Conservation (phyloP, 495 filamentous ascomycete species). For the Hypoxylon fuscum region DNA sequence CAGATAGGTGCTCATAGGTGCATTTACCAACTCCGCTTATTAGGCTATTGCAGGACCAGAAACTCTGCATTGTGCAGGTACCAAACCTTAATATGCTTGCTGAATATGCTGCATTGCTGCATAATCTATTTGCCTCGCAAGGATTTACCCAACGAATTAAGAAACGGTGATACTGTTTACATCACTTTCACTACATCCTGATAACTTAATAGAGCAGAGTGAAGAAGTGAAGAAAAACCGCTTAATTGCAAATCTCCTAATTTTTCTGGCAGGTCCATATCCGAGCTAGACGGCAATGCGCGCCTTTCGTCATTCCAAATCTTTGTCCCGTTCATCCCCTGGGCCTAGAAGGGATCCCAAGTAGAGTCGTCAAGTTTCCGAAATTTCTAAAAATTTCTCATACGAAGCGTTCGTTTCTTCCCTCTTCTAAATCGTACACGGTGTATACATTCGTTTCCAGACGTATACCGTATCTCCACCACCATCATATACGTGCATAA, state of each 20-base stretch:
- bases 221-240: not conserved
- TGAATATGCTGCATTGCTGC: too few species aligned
- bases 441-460: constrained; percentile 23
- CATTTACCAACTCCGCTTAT: not conserved
- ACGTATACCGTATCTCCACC: not conserved
- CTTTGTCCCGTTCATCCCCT: constrained; percentile 7
- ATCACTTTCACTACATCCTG: too few species aligned
- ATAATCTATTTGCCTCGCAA: too few species aligned
- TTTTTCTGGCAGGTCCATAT: too few species aligned
- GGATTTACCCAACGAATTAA: too few species aligned
- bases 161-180: too few species aligned
- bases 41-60: not conserved
- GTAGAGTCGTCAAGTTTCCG: constrained; percentile 16
- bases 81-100: not conserved
- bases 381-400: constrained; percentile 16
- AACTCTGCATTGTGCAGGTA: not conserved
- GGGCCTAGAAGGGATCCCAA: constrained; percentile 24
- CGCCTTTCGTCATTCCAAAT: constrained; percentile 30
- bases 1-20: not conserved
- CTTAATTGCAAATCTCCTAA: constrained; percentile 9
- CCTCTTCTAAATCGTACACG: constrained; percentile 14
- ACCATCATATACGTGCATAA: constrained; percentile 15
- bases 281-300: constrained; percentile 21
- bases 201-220: too few species aligned
- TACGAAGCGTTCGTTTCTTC: constrained; percentile 28